phyloP scores from a whole-genome alignment of 2,329 filamentous ascomycete species.

The Huntiella moniliformis region DNA sequence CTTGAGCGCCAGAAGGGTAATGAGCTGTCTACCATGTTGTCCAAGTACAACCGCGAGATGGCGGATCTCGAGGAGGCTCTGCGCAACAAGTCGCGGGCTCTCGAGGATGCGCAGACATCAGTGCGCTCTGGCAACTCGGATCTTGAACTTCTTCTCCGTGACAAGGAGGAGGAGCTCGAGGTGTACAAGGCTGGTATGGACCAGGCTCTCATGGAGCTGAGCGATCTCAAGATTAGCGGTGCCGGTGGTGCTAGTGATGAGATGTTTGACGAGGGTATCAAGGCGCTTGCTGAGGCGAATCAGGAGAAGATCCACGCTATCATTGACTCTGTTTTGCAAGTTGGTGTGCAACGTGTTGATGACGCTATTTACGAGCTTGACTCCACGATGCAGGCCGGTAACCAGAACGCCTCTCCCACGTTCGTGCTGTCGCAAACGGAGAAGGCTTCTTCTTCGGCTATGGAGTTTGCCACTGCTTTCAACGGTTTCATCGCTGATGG shows the following conservation, averaged over 20 bases:
- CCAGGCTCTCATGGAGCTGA: conserved; percentile 79
- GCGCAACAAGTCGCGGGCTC: conserved; percentile 64
- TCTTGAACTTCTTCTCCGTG: conserved; percentile 64
- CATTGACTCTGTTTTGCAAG: conserved; percentile 88
- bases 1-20: conserved; percentile 84
- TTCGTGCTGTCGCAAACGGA: conserved; percentile 95
- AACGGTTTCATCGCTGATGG: conserved; percentile 98
- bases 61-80: conserved; percentile 88
- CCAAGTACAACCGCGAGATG: conserved; percentile 95
- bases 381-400: conserved; percentile 94
- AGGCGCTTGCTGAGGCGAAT: conserved; percentile 70
- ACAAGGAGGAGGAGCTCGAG: conserved; percentile 95
- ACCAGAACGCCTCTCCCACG: conserved; percentile 88
- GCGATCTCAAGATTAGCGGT: conserved; percentile 55
- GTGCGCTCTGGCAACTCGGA: conserved; percentile 67
- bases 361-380: conserved; percentile 95
- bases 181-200: conserved; percentile 98
- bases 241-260: conserved; percentile 55
- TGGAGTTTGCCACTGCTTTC: conserved; percentile 94
- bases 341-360: conserved; percentile 82
- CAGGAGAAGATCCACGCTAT: conserved; percentile 91
- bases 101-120: conserved; percentile 68
- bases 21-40: conserved; percentile 82
- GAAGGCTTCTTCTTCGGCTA: conserved; percentile 83
- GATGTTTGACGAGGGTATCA: conserved; percentile 76